Percentiles rank a stretch among this genome's conserved stretches.
These are phyloP conservation scores for Ophiostoma piceae DNA, from an alignment of 2,329 filamentous ascomycete genomes.

Conservation along the genomic window DNA sequence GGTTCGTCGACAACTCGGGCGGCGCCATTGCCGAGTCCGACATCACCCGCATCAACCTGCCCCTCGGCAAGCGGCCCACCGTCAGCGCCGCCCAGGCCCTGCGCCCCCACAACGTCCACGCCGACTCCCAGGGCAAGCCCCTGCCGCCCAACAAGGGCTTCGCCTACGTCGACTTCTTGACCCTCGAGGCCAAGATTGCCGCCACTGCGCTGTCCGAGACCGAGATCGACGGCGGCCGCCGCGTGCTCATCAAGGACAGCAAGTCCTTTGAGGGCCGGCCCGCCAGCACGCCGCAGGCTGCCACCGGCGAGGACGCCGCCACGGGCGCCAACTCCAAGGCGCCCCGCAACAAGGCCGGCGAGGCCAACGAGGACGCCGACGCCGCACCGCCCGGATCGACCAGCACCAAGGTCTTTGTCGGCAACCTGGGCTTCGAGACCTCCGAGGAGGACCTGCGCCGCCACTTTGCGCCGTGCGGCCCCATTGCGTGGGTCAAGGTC, in stretches of 20 bases:
- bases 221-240: constrained; percentile 67
- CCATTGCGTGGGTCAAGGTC: constrained; percentile 75
- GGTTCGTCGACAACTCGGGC: constrained; percentile 68
- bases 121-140: constrained; percentile 35
- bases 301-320: constrained; percentile 22
- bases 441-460: constrained; percentile 73
- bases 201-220: constrained; percentile 84
- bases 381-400: constrained; percentile 43
- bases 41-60: constrained; percentile 82
- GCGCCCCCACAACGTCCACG: constrained; percentile 28
- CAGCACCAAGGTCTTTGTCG: constrained; percentile 78
- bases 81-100: background rate
- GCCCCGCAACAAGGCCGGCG: constrained; percentile 27
- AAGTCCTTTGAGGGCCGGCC: constrained; percentile 87
- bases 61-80: constrained; percentile 37
- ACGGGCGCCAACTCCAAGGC: constrained; percentile 21
- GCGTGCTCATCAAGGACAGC: constrained; percentile 87
- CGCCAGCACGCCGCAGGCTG: constrained; percentile 27
- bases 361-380: constrained; percentile 31
- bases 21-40: constrained; percentile 60
- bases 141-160: constrained; percentile 73
- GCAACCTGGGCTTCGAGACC: constrained; percentile 77
- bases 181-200: constrained; percentile 62
- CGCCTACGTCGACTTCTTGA: constrained; percentile 88
- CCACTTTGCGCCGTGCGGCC: constrained; percentile 81